Base-by-base conservation (phyloP, 176 grass and related monocot species). In the Panicum miliaceum region DNA sequence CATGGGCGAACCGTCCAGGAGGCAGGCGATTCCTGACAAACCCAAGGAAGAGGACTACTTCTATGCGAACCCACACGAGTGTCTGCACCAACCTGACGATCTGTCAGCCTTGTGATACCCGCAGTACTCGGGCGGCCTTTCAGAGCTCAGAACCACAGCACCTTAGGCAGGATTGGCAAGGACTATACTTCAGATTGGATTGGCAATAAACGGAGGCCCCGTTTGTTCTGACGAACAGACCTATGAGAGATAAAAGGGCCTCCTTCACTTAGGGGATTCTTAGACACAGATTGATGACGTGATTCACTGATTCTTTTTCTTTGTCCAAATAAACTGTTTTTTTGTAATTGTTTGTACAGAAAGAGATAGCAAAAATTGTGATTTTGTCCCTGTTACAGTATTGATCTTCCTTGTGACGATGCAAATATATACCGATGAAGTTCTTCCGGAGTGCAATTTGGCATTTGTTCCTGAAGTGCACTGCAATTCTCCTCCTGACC, bases 1-100 rank as follows among this genome's bases (percentile, higher is more conserved):
- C 67, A 94, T 97, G 95, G 95, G 95, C 7, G 64, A 64, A 27
- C 92, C 90, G 15, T 84, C 92, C 3, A 88, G 86, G 93, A 91
- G 95, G 70, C 75, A 91, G 27, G 78, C 84, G 50, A 94, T 97
- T 66, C 88, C 92, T 35, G 86, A 94, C 45, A 94, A 86, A 57
- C 92, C 95, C 13, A 97, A 94, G 89, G 92, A 97, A 90, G 95
- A 97, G 84, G 95, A 94, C 58, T 97, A 97, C 87, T 97, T 91
- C 86, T 97, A 94, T 19, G 82, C 95, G 4, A 97, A 97, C 45
- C 92, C 95, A 43, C 66, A 97, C 2, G 95, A 97, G 88, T 97
- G 92, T 56, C 87, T 97, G 86, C 88, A 72, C 71, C 84, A 88
- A 45, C 89, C 88, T 14, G 87, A 92, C 12, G 79, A 88, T 18